These are phyloP conservation scores for Penicillium sp. DNA, from an alignment of 2,329 filamentous ascomycete species.

Conservation along the genomic window DNA sequence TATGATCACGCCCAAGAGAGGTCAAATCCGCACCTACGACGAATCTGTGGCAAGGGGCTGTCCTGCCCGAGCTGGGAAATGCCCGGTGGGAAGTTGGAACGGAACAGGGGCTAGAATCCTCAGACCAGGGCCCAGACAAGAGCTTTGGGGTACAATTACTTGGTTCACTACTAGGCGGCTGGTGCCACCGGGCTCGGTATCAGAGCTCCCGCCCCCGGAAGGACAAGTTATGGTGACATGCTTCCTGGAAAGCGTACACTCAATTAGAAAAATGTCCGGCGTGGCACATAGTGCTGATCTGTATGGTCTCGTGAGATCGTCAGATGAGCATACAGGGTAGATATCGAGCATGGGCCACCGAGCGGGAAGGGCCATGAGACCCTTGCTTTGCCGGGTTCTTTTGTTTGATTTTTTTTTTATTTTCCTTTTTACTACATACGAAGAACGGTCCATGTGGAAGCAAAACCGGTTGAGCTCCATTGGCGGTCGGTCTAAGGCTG, in stretches of 20 bases:
- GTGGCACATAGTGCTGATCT: conserved; percentile 23
- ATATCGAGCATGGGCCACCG: not conserved
- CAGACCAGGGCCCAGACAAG: conserved; percentile 5
- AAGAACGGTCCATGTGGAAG: conserved; percentile 18
- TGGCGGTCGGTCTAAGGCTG: conserved; percentile 21
- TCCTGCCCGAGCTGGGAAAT: conserved; percentile 12
- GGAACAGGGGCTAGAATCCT: conserved; percentile 4
- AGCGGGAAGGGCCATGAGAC: conserved; percentile 5
- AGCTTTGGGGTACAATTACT: not conserved
- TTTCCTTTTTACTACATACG: not conserved
- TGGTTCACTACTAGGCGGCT: not conserved
- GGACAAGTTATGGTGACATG: not conserved
- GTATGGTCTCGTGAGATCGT: not conserved
- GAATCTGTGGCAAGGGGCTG: conserved; percentile 17
- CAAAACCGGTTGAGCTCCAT: conserved; percentile 21
- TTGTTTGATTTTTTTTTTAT: not conserved
- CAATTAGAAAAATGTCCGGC: conserved; percentile 22
- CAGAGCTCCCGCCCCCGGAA: not conserved
- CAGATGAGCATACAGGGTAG: conserved; percentile 9
- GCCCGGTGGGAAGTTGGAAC: not conserved
- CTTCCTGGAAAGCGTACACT: not conserved
- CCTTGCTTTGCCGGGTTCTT: conserved; percentile 8
- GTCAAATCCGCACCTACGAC: not conserved
- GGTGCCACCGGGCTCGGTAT: not conserved
- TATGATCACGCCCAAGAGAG: conserved; percentile 4